These are phyloP conservation scores for Scheffersomyces spartinae DNA, from an alignment of 805 yeast species.

Conservation along the genomic window DNA sequence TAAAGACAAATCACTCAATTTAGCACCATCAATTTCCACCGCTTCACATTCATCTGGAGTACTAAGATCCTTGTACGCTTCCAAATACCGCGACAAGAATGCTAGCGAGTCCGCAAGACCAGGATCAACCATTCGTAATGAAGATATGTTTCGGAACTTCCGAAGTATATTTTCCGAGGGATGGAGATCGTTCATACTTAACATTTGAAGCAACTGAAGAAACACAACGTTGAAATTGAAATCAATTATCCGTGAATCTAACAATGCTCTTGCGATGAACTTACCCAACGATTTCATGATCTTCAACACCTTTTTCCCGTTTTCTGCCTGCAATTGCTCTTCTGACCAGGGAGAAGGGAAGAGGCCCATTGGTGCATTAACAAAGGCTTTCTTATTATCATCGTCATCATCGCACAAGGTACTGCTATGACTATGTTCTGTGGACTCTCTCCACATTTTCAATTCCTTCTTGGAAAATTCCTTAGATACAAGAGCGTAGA, in stretches of 20 bases:
- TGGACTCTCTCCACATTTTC: constrained; percentile 54
- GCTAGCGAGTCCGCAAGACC: constrained; percentile 46
- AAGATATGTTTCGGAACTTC: constrained; percentile 21
- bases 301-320: constrained; percentile 32
- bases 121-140: constrained; percentile 42
- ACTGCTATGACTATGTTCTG: too few relatives aligned
- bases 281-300: constrained; percentile 64
- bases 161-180: too few relatives aligned
- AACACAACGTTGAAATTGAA: constrained; percentile 64
- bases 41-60: constrained; percentile 7
- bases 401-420: constrained; percentile 20
- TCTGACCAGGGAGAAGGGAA: constrained; percentile 59
- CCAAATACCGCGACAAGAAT: constrained; percentile 34
- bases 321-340: constrained; percentile 10
- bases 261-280: constrained; percentile 74
- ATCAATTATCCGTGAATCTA: constrained; percentile 84
- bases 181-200: neutral
- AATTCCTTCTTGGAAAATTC: constrained; percentile 52
- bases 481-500: constrained; percentile 70
- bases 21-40: constrained; percentile 21
- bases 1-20: constrained; percentile 44
- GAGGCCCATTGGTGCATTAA: constrained; percentile 41
- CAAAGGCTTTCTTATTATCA: constrained; percentile 13
- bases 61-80: constrained; percentile 9
- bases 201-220: constrained; percentile 31